These are phyloP conservation scores for Dryas integrifolia DNA, from an alignment of 331 rosid genomes.

Conservation along the genomic window DNA sequence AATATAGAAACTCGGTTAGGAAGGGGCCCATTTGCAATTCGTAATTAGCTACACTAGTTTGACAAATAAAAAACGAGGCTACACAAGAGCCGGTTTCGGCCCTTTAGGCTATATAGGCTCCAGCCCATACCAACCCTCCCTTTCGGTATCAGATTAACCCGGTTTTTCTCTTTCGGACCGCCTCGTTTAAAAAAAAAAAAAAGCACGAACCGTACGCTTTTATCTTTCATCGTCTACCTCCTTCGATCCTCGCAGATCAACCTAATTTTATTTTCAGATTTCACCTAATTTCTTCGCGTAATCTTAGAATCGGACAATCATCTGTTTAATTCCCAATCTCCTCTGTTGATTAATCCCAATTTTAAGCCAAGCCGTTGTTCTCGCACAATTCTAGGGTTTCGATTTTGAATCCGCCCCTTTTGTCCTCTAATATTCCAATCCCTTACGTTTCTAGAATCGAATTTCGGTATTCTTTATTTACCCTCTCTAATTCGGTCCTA, in stretches of 20 bases:
- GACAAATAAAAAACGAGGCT: rapidly evolving
- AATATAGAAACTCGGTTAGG: too few relatives aligned
- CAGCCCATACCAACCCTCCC: conserved; percentile 3
- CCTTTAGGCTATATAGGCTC: conserved; percentile 16
- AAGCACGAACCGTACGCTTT: conserved; percentile 29
- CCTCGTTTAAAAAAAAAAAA: conserved; percentile 14
- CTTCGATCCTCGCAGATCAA: conserved; percentile 25
- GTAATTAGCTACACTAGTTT: not conserved
- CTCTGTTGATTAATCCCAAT: conserved; percentile 29
- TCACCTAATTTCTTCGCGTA: conserved; percentile 16
- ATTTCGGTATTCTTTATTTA: not conserved
- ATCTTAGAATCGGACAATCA: conserved; percentile 22
- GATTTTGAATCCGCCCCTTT: conserved; percentile 29
- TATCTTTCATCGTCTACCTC: conserved; percentile 21
- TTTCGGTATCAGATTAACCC: conserved; percentile 21
- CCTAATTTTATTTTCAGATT: conserved; percentile 1
- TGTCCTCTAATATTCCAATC: conserved; percentile 16
- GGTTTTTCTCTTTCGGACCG: conserved; percentile 23
- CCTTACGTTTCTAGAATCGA: not conserved
- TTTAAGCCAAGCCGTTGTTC: conserved; percentile 12
- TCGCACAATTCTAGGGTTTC: conserved; percentile 42
- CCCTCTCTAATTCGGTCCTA: conserved; percentile 12
- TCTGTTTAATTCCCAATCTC: conserved; percentile 19
- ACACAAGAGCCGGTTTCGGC: conserved; percentile 6
- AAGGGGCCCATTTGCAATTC: too few relatives aligned